Base-by-base conservation (phyloP, 2,329 filamentous ascomycete genomes). In the Fusarium brevicatenulatum region DNA sequence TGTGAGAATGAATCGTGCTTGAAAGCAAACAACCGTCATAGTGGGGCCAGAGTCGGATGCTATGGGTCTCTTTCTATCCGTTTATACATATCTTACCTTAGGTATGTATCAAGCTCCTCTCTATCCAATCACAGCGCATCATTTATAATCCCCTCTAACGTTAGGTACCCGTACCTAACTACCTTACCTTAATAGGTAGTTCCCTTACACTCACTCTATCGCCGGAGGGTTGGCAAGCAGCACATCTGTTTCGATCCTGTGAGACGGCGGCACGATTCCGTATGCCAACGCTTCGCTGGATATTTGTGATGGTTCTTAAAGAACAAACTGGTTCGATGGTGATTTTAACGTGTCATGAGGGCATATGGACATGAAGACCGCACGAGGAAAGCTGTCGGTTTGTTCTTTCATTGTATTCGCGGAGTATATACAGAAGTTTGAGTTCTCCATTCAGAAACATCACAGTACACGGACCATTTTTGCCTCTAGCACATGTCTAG, bases 1-100 rank as follows among this genome's bases (percentile, higher is more conserved):
- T 55, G 64, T 71, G 50, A 66, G 39, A 59, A 37, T 23, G 37
- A 70, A 62, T 56, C 36, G 46, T 74, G 61, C 72, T 63, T 72
- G 69, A 56, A 39, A 55, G 53, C 61, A 58, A 59, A 43, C 56
- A 66, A 42, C 63, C 57, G 63, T 63, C 65, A 68, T 72, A 78
- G 78, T 79, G 78, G 78, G 74, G 77, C 65, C 68, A n/a, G 84
- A 36, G 44, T 70, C 66, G 69, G 70, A 71, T 49, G 59, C 28
- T 54, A 59, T 59, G 70, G 55, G 54, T 46, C 56, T 44, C 32
- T 32, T 6, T 43, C 46, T 49, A 46, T 46, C 63, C 32, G 40
- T 69, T 49, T 60, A 28, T 4, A 32, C 11, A 28, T 28, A 28
- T 25, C 28, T 8, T 28, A 28, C 28, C 28, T 28, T 28, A 25